These are phyloP conservation scores for Flaveria floridana DNA, from an alignment of 140 eudicot species.

Conservation along the genomic window DNA sequence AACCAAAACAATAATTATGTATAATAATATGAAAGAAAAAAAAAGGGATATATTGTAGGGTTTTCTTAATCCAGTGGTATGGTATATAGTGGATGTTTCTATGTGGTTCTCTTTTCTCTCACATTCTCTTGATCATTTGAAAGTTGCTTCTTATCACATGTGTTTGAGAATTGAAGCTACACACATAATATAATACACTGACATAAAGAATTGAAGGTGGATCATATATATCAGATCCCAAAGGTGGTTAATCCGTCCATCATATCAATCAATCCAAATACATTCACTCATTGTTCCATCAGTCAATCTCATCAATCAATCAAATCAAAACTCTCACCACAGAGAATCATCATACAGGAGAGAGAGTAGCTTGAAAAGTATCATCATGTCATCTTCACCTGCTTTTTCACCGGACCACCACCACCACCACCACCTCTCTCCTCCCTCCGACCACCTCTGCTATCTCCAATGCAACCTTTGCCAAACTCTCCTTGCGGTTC, in stretches of 20 bases:
- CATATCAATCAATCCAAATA: conserved; percentile 43
- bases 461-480: conserved; percentile 85
- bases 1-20: conserved; percentile 22
- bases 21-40: conserved; percentile 17
- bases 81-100: conserved; percentile 34
- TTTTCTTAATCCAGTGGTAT: conserved; percentile 35
- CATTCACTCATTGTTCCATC: conserved; percentile 48
- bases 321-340: conserved; percentile 41
- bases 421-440: conserved; percentile 60
- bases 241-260: conserved; percentile 60
- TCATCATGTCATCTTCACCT: conserved; percentile 78
- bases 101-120: conserved; percentile 41
- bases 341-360: not conserved
- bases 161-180: conserved; percentile 38
- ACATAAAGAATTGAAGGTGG: conserved; percentile 28
- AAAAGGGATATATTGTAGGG: conserved; percentile 31
- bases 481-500: conserved; percentile 78
- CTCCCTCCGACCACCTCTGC: conserved; percentile 80
- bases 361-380: conserved; percentile 9
- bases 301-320: conserved; percentile 84
- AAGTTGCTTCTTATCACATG: conserved; percentile 30
- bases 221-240: conserved; percentile 50
- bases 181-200: conserved; percentile 18
- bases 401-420: conserved; percentile 76
- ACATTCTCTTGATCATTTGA: conserved; percentile 32